phyloP scores from a whole-genome alignment of 2,329 filamentous ascomycete species.

The Ramularia collo-cygni region DNA sequence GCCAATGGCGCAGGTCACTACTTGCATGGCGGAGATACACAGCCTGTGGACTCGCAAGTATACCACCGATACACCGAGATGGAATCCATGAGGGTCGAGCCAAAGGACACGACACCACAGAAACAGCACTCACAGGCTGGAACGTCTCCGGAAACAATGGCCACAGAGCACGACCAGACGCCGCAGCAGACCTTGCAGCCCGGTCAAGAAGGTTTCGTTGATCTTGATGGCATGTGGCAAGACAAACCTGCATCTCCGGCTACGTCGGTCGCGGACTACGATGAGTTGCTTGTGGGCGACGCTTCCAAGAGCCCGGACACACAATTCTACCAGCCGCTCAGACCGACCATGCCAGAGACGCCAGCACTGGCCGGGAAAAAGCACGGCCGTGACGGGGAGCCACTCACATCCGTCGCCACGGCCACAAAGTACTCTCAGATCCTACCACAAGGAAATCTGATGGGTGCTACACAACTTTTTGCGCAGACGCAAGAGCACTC shows the following conservation, averaged over 20 bases:
- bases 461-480: slow-evolving; percentile 43
- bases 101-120: slow-evolving; percentile 12
- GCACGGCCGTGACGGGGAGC: slow-evolving; percentile 33
- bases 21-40: slow-evolving; percentile 37
- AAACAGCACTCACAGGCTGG: slow-evolving; percentile 4
- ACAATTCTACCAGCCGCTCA: slow-evolving; percentile 16
- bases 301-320: slow-evolving; percentile 19
- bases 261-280: slow-evolving; percentile 16
- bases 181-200: slow-evolving; percentile 15
- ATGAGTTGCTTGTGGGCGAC: slow-evolving; percentile 19
- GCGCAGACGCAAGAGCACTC: slow-evolving; percentile 40
- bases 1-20: slow-evolving; percentile 18
- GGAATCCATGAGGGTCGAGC: slow-evolving; percentile 26
- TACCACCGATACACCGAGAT: slow-evolving; percentile 32
- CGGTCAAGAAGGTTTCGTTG: slow-evolving; percentile 28
- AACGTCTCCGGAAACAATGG: slow-evolving; percentile 2
- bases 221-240: slow-evolving; percentile 19
- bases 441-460: slow-evolving; percentile 29
- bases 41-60: slow-evolving; percentile 41
- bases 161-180: neutral
- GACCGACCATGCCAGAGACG: slow-evolving; percentile 34
- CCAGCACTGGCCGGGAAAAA: slow-evolving; percentile 37
- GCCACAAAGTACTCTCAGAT: slow-evolving; percentile 34
- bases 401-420: slow-evolving; percentile 37
- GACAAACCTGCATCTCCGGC: slow-evolving; percentile 16